Percentiles rank a stretch among this genome's conserved stretches.
Conservation (phyloP, 163 green algal genomes). For the Trebouxia gelatinosa region DNA sequence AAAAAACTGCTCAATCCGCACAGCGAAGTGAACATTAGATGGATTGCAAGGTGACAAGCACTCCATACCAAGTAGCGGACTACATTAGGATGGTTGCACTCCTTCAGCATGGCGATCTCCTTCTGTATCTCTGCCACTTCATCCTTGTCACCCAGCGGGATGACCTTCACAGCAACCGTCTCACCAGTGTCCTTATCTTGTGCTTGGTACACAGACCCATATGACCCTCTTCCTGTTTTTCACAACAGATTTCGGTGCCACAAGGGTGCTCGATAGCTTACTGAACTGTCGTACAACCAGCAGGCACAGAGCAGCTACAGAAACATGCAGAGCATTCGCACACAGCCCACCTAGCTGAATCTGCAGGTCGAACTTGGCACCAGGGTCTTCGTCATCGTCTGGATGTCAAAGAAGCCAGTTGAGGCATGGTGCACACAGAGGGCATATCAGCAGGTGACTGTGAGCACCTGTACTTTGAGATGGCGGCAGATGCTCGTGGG, state of each 20-base stretch:
- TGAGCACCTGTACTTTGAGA: too few species aligned
- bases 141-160: slow-evolving; percentile 68
- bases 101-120: slow-evolving; percentile 88
- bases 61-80: slow-evolving; percentile 89
- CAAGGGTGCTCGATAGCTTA: too few species aligned
- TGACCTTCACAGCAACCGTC: slow-evolving; percentile 93
- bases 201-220: slow-evolving; percentile 91
- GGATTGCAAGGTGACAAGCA: too few species aligned
- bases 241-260: too few species aligned
- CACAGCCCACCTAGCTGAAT: slow-evolving; percentile 36
- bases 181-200: slow-evolving; percentile 58
- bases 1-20: too few species aligned
- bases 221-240: slow-evolving; percentile 82
- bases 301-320: too few species aligned
- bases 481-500: too few species aligned
- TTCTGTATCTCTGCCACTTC: slow-evolving; percentile 72
- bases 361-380: slow-evolving; percentile 33
- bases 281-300: too few species aligned
- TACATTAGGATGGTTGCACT: slow-evolving; percentile 96
- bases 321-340: too few species aligned
- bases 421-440: background rate
- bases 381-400: slow-evolving; percentile 31
- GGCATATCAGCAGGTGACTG: slow-evolving; percentile 4
- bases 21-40: too few species aligned
- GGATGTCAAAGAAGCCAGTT: background rate